These are phyloP conservation scores for Neurospora sp. DNA, from an alignment of 2,329 filamentous ascomycete genomes.

Conservation along the genomic window DNA sequence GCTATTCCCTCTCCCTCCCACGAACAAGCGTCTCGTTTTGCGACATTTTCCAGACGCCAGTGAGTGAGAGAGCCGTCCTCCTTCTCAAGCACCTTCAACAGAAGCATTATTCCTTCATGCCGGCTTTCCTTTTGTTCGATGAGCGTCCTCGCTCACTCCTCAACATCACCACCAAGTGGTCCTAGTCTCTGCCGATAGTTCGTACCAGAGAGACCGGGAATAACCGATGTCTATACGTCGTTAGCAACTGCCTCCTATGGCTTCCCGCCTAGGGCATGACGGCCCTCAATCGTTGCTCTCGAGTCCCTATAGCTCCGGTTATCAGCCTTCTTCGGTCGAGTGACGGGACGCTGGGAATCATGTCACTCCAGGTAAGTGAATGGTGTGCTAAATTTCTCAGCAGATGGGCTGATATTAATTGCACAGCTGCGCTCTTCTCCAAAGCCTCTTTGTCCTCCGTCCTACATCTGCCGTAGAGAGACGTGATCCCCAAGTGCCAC, in stretches of 20 bases:
- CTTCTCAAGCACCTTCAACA: neutral
- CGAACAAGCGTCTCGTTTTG: neutral
- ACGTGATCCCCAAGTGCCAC: neutral
- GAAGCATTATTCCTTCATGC: neutral
- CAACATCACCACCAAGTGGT: neutral
- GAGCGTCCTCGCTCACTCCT: neutral
- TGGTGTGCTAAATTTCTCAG: neutral
- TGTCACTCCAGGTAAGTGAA: neutral
- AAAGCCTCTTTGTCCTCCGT: neutral
- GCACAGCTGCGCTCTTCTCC: neutral
- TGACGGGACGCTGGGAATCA: neutral
- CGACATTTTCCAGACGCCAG: neutral
- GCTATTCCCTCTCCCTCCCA: neutral
- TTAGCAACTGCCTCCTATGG: neutral
- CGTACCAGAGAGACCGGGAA: neutral
- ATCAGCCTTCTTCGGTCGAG: neutral
- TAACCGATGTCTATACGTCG: neutral
- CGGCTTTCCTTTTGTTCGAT: neutral
- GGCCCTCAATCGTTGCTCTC: neutral
- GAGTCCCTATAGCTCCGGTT: neutral
- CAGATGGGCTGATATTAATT: neutral
- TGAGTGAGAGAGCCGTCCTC: neutral
- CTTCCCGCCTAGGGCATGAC: neutral
- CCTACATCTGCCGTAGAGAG: neutral
- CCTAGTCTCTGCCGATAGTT: neutral